These are phyloP conservation scores for Eutypella sp. DNA, from an alignment of 2,329 filamentous ascomycete genomes.

Conservation along the genomic window DNA sequence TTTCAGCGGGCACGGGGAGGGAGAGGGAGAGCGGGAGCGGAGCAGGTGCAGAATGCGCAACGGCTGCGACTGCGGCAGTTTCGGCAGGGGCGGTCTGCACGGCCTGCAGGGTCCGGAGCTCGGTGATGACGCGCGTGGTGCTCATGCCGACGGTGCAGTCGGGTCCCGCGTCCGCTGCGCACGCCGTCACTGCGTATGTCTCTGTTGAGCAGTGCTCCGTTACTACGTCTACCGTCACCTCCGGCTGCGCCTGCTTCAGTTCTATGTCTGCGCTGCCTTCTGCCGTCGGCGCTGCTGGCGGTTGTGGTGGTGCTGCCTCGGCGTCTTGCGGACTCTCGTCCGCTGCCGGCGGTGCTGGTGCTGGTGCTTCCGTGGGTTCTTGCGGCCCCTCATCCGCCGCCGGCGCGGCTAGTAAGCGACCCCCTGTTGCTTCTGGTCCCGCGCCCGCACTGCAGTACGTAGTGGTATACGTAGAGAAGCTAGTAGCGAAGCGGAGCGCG, in stretches of 20 bases:
- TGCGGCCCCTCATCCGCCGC: too few species aligned
- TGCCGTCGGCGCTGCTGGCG: background rate
- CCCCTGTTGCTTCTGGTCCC: too few species aligned
- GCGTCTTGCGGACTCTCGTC: too few species aligned
- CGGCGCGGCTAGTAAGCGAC: too few species aligned
- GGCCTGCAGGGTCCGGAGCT: conserved; percentile 10
- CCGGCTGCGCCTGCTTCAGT: too few species aligned
- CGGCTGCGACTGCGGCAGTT: background rate
- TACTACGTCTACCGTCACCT: conserved; percentile 1
- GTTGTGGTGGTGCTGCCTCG: too few species aligned
- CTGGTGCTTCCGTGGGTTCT: too few species aligned
- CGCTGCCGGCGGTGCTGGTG: too few species aligned
- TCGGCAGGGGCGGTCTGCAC: background rate
- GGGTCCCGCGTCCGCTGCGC: conserved; percentile 15
- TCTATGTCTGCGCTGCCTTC: background rate
- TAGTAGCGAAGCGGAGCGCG: conserved; percentile 8
- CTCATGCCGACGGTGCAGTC: conserved; percentile 12
- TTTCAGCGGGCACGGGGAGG: background rate
- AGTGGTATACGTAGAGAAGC: conserved; percentile 14
- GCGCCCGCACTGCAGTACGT: conserved; percentile 16
- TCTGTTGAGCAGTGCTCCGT: conserved; percentile 13
- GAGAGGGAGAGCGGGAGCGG: background rate
- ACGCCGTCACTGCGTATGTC: conserved; percentile 13
- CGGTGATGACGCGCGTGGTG: conserved; percentile 14
- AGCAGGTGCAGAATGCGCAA: background rate